Percentiles rank a stretch among this genome's conserved stretches.
These are phyloP conservation scores for Diutina mesorugosa DNA, from an alignment of 1,139 yeast genomes.

Conservation along the genomic window DNA sequence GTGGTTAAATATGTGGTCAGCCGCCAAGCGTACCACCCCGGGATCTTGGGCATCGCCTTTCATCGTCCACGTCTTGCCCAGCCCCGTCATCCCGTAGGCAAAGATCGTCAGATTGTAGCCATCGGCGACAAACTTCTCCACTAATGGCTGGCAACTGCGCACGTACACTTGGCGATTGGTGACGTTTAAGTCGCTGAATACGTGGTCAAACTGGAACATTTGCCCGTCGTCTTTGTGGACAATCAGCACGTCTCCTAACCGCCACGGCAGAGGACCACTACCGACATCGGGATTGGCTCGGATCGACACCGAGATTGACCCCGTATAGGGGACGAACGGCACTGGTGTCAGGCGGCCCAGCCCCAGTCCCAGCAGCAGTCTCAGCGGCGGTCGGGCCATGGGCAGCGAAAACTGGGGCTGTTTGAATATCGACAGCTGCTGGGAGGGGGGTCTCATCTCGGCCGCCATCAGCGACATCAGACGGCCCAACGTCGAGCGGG, in stretches of 20 bases:
- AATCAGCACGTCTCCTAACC: conserved; percentile 21
- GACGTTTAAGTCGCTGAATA: conserved; percentile 38
- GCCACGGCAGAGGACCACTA: background rate
- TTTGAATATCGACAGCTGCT: background rate
- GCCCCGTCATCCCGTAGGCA: conserved; percentile 94
- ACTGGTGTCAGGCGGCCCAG: background rate
- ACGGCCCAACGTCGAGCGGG: background rate
- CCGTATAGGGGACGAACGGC: background rate
- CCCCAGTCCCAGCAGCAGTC: background rate
- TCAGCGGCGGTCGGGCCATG: background rate
- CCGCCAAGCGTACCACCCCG: conserved; percentile 70
- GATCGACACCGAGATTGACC: background rate
- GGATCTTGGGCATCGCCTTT: conserved; percentile 58
- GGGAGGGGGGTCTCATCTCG: background rate
- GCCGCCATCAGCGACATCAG: background rate
- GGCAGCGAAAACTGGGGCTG: background rate
- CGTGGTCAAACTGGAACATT: conserved; percentile 64
- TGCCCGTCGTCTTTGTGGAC: conserved; percentile 36
- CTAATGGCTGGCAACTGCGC: conserved; percentile 46
- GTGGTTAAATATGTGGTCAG: conserved; percentile 48
- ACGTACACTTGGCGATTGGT: conserved; percentile 52
- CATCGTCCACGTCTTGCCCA: conserved; percentile 91
- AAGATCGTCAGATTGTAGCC: conserved; percentile 86
- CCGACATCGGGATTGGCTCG: background rate
- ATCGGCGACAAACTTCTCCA: conserved; percentile 47